phyloP scores from a whole-genome alignment of 2,329 filamentous ascomycete species.

The Alternaria postmessia region DNA sequence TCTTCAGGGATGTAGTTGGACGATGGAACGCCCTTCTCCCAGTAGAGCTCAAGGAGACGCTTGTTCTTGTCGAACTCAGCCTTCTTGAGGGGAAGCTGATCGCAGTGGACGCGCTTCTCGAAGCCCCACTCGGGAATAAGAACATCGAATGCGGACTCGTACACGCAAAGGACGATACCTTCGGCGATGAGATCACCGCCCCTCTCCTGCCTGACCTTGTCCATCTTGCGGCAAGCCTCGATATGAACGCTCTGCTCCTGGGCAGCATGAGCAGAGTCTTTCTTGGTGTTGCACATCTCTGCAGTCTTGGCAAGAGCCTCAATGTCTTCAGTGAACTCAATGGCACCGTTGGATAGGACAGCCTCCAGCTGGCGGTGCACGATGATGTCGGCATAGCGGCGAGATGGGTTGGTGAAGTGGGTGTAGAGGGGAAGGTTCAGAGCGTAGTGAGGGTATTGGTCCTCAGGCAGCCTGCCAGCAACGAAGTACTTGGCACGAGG shows the following conservation, averaged over 20 bases:
- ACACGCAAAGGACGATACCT: slow-evolving; percentile 95
- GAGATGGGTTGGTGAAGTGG: slow-evolving; percentile 94
- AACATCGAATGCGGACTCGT: slow-evolving; percentile 98
- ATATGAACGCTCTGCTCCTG: slow-evolving; percentile 99
- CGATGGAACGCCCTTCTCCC: slow-evolving; percentile 98
- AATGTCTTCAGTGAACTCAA: slow-evolving; percentile 88
- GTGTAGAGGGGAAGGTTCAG: slow-evolving; percentile 94
- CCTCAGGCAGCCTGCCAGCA: slow-evolving; percentile 77
- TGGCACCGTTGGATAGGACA: slow-evolving; percentile 79
- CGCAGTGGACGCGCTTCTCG: slow-evolving; percentile 98
- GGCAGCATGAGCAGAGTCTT: slow-evolving; percentile 95
- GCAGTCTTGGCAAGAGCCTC: slow-evolving; percentile 90
- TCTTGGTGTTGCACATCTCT: slow-evolving; percentile 98
- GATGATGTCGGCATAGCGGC: slow-evolving; percentile 92
- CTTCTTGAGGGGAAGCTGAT: slow-evolving; percentile 97
- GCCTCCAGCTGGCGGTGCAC: slow-evolving; percentile 95
- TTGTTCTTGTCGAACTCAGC: slow-evolving; percentile 99
- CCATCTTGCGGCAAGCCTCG: slow-evolving; percentile 94
- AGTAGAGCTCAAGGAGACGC: slow-evolving; percentile 93
- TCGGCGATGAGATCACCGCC: slow-evolving; percentile 94
- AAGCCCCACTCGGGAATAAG: slow-evolving; percentile 98
- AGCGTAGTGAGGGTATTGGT: slow-evolving; percentile 86
- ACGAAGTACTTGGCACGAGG: slow-evolving; percentile 95
- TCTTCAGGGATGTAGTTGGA: slow-evolving; percentile 97
- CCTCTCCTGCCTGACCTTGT: slow-evolving; percentile 84